Evolutionary conservation across 2,329 filamentous ascomycete species (phyloP), one percentile per base, ranked within the genome.

Genomic region (Aspergillus arachidicola): DNA sequence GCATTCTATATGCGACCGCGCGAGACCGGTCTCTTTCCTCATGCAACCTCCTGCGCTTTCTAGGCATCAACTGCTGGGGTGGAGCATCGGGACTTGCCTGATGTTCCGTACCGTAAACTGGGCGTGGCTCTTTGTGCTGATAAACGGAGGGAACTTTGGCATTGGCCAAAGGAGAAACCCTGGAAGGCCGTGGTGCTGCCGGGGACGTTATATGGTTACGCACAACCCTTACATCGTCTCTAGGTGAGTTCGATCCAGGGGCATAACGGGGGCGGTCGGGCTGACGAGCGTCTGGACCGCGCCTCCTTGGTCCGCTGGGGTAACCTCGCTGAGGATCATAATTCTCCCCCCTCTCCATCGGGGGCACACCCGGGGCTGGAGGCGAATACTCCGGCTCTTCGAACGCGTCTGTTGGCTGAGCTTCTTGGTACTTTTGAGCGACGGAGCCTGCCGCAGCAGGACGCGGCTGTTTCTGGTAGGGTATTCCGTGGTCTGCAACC

Each of bases 191-290:
- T 30, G 92, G 91, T 58, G 91, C 91, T 72, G 90, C 80, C 48
- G 90, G 90, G 41, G 88, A 89, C 57, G 89, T 86, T 71, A 94
- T 89, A 74, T 93, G 90, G 69, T 88, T 89, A 72, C 88, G 87
- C 70, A 94, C 83, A 62, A 94, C 81, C 58, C 88, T 87, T 65
- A 90, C 85, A 58, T 86, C 78, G 59, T 78, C 74, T 34, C 77
- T 71, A 34, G 76, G 73, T 48, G 81, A 76, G 28, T 69, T 58
- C 46, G 72, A 69, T 21, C 79, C 68, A 76, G 81, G 69, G 73
- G 77, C 66, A 71, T 81, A 72, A 73, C 77, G 72, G 72, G 74
- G 68, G 76, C 75, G 73, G 72, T 80, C 70, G 76, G 72, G 63
- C 77, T 73, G 67, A 73, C 77, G 69, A 73, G 75, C 74, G 79